Percentiles rank a stretch among this genome's conserved stretches.
These are phyloP conservation scores for Triglochin maritima DNA, from an alignment of 106 monocot genomes.

Conservation along the genomic window DNA sequence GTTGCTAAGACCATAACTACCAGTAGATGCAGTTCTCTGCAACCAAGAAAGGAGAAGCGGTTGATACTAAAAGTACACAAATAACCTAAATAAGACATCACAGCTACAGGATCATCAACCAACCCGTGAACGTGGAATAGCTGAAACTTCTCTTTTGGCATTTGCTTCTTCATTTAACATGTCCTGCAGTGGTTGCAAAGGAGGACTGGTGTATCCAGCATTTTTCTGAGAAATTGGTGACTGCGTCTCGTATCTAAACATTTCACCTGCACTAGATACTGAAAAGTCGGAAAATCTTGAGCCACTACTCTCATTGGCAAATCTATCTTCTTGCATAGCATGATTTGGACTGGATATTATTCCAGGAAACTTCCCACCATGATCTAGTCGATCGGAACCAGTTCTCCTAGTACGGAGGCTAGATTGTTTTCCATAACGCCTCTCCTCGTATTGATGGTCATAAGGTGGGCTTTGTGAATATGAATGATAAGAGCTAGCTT, in stretches of 20 bases:
- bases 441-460: slow-evolving; percentile 44
- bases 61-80: not conserved
- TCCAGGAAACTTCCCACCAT: slow-evolving; percentile 68
- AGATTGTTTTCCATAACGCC: slow-evolving; percentile 61
- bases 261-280: slow-evolving; percentile 46
- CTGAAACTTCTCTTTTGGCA: slow-evolving; percentile 19
- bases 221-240: slow-evolving; percentile 45
- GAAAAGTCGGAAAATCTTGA: slow-evolving; percentile 67
- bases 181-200: slow-evolving; percentile 30
- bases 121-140: slow-evolving; percentile 20
- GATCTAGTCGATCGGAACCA: slow-evolving; percentile 73
- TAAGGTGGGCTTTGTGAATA: slow-evolving; percentile 35
- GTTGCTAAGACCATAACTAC: slow-evolving; percentile 49
- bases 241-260: slow-evolving; percentile 34
- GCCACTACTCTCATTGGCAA: slow-evolving; percentile 58
- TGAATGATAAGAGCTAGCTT: slow-evolving; percentile 32
- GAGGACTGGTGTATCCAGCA: slow-evolving; percentile 24
- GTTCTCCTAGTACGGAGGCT: slow-evolving; percentile 64
- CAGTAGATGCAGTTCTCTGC: slow-evolving; percentile 62
- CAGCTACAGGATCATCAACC: not conserved
- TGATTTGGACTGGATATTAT: slow-evolving; percentile 55
- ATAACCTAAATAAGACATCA: not conserved
- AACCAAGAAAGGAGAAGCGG: not conserved
- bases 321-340: slow-evolving; percentile 53
- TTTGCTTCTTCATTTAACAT: slow-evolving; percentile 33